phyloP scores from a whole-genome alignment of 108 stramenopile genomes.

The Nitzschia palea region DNA sequence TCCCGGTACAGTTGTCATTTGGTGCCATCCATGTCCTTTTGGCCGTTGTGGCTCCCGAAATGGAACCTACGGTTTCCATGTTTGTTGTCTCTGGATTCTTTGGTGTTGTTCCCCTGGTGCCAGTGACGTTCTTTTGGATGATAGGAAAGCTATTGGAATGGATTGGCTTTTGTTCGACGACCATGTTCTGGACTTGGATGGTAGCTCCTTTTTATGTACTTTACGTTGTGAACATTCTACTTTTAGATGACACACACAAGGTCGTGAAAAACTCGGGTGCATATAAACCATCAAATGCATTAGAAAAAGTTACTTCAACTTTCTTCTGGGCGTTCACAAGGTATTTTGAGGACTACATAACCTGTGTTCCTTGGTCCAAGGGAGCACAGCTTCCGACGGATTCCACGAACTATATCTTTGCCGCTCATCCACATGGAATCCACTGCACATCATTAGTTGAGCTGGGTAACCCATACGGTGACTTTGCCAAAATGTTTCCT shows the following conservation, averaged over 20 bases:
- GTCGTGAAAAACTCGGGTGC: slow-evolving; percentile 3
- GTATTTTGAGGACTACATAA: slow-evolving; percentile 22
- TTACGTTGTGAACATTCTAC: slow-evolving; percentile 1
- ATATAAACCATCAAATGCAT: neutral
- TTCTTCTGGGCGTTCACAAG: slow-evolving; percentile 9
- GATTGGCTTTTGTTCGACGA: neutral
- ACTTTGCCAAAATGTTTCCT: slow-evolving; percentile 19
- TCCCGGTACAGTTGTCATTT: neutral
- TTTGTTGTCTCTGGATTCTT: slow-evolving; percentile 1
- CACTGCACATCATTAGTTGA: slow-evolving; percentile 33
- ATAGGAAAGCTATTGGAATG: neutral
- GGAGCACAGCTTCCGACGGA: neutral
- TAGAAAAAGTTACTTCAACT: neutral
- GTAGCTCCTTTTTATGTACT: slow-evolving; percentile 4
- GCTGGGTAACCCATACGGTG: neutral
- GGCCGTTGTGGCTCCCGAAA: neutral
- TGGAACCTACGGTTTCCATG: slow-evolving; percentile 2
- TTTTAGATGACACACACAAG: slow-evolving; percentile 13
- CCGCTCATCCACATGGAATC: slow-evolving; percentile 59
- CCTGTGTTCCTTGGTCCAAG: slow-evolving; percentile 10
- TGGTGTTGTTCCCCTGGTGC: neutral
- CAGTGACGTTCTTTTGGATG: neutral
- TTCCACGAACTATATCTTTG: slow-evolving; percentile 45
- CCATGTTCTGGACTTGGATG: neutral
- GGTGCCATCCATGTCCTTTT: neutral